These are phyloP conservation scores for Luffa aegyptiaca DNA, from an alignment of 306 rosid genomes.

Conservation along the genomic window DNA sequence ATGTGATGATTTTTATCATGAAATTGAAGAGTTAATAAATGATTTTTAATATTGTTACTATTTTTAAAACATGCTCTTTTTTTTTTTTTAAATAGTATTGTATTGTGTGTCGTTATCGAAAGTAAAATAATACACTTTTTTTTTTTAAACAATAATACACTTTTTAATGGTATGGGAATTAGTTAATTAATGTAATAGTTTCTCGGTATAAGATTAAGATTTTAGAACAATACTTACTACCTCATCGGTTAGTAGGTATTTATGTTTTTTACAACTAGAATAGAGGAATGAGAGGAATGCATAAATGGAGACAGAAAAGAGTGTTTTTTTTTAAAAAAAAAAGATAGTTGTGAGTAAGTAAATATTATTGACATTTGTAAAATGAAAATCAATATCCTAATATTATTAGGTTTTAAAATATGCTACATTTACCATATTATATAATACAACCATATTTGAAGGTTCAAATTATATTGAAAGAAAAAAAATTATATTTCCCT, in stretches of 20 bases:
- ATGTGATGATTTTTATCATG: not conserved
- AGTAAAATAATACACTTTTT: not conserved
- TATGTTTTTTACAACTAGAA: too few species aligned
- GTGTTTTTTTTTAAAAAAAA: too few species aligned
- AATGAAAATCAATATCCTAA: too few species aligned
- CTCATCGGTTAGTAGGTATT: too few species aligned
- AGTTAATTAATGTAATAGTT: not conserved
- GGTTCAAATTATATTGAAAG: too few species aligned
- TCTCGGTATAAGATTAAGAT: not conserved
- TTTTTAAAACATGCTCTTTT: not conserved
- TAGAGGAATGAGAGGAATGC: too few species aligned
- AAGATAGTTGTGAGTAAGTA: too few species aligned
- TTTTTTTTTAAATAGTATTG: not conserved
- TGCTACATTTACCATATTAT: not conserved
- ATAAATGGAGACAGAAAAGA: too few species aligned
- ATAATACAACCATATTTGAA: not conserved
- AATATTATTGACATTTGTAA: too few species aligned
- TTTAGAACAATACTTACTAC: too few species aligned
- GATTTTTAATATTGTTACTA: not conserved
- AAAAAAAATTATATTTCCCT: too few species aligned
- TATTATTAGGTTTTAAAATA: not conserved
- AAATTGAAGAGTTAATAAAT: not conserved
- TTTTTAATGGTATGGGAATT: not conserved
- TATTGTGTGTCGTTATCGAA: not conserved
- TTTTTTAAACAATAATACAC: not conserved